Base-by-base conservation (phyloP, 176 grass and related monocot genomes). In the Typha latifolia region DNA sequence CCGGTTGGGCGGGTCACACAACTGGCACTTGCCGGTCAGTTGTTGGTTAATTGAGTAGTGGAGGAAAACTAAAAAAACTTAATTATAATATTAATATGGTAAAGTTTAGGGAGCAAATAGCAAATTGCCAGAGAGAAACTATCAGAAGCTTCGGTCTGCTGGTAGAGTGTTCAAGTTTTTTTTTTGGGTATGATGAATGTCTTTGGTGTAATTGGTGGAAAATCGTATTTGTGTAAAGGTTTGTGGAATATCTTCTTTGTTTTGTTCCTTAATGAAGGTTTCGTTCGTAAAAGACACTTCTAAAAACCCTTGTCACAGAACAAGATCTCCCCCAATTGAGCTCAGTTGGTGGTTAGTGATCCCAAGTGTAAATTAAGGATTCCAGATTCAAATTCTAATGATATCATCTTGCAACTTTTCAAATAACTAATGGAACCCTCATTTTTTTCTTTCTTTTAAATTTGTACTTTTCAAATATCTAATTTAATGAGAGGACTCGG, bases 41-140 rank as follows among this genome's bases (percentile, higher is more conserved):
- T 76, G 82, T 88, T 69, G 80, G 72, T 71, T 91, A 86, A 70
- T 20, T 49, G 48, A 71, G 52, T 21, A 34, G 62, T 3, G 51
- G n/a, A 53, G n/a, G 16, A 43, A 75, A 34, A 14, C 16, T 29
- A 3, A 2, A 47, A 59, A 47, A 55, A 4, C 21, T 27, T 66
- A 52, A 12, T 26, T 14, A 74, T 14, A 47, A 47, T 18, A 10
- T 68, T 18, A 70, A 70, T 70, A 29, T 2, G 47, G 14, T 23
- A n/a, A 70, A 14, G 24, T 70, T 55, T 32, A 70, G 12, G 67
- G 37, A 11, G 16, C n/a, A 22, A 21, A 59, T 19, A 10, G 18
- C 53, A 22, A 61, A 31, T 15, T 66, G 48, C 12, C 55, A 61
- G 31, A 77, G 3, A 21, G 63, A 24, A n/a, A 12, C 27, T 29